Evolutionary conservation across 2,329 filamentous ascomycete species (phyloP), one percentile per base, ranked within the genome.

Genomic region (Dactylella cylindrospora): DNA sequence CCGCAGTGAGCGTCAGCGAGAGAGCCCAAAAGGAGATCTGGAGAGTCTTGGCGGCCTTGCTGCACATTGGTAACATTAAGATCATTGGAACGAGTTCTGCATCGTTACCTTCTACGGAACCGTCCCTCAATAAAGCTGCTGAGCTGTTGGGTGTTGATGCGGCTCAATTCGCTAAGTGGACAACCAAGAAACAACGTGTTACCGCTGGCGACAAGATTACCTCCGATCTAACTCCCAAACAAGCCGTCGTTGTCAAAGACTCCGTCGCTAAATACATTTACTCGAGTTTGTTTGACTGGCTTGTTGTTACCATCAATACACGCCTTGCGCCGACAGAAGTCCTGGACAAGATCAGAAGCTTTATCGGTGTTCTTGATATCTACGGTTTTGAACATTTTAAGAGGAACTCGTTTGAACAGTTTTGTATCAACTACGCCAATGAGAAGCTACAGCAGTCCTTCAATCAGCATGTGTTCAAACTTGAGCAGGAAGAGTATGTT

Each of bases 391-490:
- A 98, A 74, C 93, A 97, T 75, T 98, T 98, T 71, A 91, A 93
- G 65, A 97, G 96, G 79, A 98, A 98, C 77, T 98, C 93, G 0
- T 98, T 98, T 70, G 93, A 98, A 73, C 93, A 98, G 73, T 98
- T 98, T 75, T 98, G 93, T 76, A 98, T 98, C 81, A 98, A 98
- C 75, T 98, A 98, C 71, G 93, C 93, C 75, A 98, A 98, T 74
- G 93, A 98, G 75, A 98, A 98, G 76, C 78, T 98, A 50, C 93
- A 98, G 73, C 93, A 98, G 73, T 91, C 97, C 73, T 98, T 98
- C 79, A 98, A 98, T 75, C 89, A 94, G 72, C 93, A 98, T 71
- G 93, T 98, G 28, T 98, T 98, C 81, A 96, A 97, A 74, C 81
- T 98, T 17, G 93, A 98, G 73, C 93, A 98, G 73, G 93, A 98